These are phyloP conservation scores for Cochlearia excelsa DNA, from an alignment of 345 rosid species.

Conservation along the genomic window DNA sequence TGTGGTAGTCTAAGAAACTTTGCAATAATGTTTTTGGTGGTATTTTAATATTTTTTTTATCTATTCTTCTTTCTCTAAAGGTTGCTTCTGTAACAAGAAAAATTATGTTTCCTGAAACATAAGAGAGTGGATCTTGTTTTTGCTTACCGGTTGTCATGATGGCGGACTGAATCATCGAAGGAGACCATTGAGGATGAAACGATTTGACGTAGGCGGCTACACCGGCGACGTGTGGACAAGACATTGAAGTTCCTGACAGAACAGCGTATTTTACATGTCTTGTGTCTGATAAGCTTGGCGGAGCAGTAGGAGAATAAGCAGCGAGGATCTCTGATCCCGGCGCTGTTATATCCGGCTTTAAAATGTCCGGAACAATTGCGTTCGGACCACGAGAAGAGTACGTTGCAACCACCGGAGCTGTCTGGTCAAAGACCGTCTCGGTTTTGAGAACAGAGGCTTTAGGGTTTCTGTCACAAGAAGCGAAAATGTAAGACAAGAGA, in stretches of 20 bases:
- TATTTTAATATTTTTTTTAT: too few relatives aligned
- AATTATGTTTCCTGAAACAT: not conserved
- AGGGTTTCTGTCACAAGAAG: constrained; percentile 21
- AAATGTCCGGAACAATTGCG: constrained; percentile 40
- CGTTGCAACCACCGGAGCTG: constrained; percentile 36
- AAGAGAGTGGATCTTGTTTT: not conserved
- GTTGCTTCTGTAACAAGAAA: not conserved
- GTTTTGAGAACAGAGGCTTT: constrained; percentile 34
- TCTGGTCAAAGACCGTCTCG: constrained; percentile 28
- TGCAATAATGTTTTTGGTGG: too few relatives aligned
- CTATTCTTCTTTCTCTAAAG: too few relatives aligned
- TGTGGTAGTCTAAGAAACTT: too few relatives aligned
- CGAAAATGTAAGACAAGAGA: not conserved
- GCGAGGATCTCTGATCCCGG: constrained; percentile 57
- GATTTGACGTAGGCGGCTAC: constrained; percentile 45
- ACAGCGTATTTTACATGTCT: constrained; percentile 33
- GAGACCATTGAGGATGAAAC: constrained; percentile 57
- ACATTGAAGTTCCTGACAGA: constrained; percentile 46
- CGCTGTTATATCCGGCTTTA: constrained; percentile 64
- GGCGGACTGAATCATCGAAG: constrained; percentile 46
- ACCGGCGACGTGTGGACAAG: constrained; percentile 48
- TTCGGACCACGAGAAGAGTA: constrained; percentile 65
- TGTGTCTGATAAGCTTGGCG: constrained; percentile 16
- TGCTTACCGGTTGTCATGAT: constrained; percentile 47
- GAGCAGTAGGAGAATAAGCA: constrained; percentile 41